These are phyloP conservation scores for Ophiosphaerella korrae DNA, from an alignment of 2,329 filamentous ascomycete species.

Conservation along the genomic window DNA sequence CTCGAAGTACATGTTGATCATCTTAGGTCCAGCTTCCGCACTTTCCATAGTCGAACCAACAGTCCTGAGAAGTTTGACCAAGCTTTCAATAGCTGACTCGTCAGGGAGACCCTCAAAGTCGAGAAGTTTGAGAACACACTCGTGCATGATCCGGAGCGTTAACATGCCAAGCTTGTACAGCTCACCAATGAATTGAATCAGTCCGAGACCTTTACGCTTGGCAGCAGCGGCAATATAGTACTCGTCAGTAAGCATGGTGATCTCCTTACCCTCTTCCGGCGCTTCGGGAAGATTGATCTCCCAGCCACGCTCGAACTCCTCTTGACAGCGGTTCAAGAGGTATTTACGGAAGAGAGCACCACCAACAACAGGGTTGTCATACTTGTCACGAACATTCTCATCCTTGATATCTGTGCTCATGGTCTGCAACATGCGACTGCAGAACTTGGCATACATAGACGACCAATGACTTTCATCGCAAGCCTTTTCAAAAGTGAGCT, in stretches of 20 bases:
- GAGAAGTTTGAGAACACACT: conserved; percentile 95
- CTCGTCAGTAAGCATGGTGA: conserved; percentile 87
- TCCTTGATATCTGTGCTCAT: conserved; percentile 87
- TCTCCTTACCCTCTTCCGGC: conserved; percentile 81
- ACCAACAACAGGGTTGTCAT: conserved; percentile 84
- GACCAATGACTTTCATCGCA: conserved; percentile 99
- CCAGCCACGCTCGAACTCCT: conserved; percentile 99
- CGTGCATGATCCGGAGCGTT: conserved; percentile 99
- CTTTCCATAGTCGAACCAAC: conserved; percentile 86
- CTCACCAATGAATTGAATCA: conserved; percentile 99
- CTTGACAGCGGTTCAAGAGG: conserved; percentile 95
- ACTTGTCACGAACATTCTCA: conserved; percentile 91
- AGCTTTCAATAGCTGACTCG: conserved; percentile 93
- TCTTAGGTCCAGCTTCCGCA: conserved; percentile 75
- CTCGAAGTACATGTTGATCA: conserved; percentile 94
- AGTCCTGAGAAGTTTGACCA: conserved; percentile 89
- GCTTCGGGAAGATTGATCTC: conserved; percentile 81
- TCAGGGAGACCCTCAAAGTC: conserved; percentile 93
- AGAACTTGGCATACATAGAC: conserved; percentile 98
- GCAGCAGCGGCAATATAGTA: conserved; percentile 94
- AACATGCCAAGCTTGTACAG: conserved; percentile 99
- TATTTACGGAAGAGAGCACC: conserved; percentile 98
- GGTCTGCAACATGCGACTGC: conserved; percentile 91
- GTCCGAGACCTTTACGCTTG: conserved; percentile 94
- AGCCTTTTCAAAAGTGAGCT: conserved; percentile 98